Conservation (phyloP, 768 basidiomycete genomes). For the Steccherinum ochraceum region DNA sequence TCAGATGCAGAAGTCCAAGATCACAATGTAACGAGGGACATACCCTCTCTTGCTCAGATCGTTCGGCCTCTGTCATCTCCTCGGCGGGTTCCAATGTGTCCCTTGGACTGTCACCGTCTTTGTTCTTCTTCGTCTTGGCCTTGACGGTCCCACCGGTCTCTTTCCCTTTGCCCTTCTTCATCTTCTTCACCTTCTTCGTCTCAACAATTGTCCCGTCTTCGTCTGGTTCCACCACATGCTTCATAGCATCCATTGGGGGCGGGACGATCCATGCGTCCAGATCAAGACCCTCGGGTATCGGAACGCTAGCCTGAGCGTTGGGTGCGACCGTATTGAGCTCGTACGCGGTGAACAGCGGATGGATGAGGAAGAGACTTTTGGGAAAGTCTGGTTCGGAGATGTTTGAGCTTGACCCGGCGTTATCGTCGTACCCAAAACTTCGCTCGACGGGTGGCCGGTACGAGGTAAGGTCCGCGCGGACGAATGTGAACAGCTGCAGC, state of each 20-base stretch:
- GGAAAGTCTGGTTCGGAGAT: slow-evolving; percentile 61
- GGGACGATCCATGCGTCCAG: slow-evolving; percentile 83
- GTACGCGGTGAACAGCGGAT: slow-evolving; percentile 69
- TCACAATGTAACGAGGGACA: slow-evolving; percentile 21
- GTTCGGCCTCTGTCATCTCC: slow-evolving; percentile 52
- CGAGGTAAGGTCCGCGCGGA: slow-evolving; percentile 62
- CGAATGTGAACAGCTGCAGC: slow-evolving; percentile 67
- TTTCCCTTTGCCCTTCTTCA: slow-evolving; percentile 43
- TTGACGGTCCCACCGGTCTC: slow-evolving; percentile 23
- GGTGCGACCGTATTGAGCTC: slow-evolving; percentile 82
- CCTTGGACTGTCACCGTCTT: slow-evolving; percentile 23
- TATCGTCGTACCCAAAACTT: slow-evolving; percentile 30
- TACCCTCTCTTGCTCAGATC: slow-evolving; percentile 58
- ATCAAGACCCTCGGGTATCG: slow-evolving; percentile 78
- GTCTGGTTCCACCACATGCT: slow-evolving; percentile 25
- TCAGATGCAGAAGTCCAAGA: no score
- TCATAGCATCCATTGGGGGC: slow-evolving; percentile 32
- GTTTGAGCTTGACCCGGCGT: slow-evolving; percentile 21
- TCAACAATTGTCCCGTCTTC: slow-evolving; percentile 27
- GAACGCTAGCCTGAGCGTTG: slow-evolving; percentile 75
- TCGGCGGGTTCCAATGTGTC: slow-evolving; percentile 34
- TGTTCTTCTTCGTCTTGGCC: slow-evolving; percentile 42
- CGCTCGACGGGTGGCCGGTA: slow-evolving; percentile 38
- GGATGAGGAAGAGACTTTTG: slow-evolving; percentile 82
- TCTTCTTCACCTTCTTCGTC: slow-evolving; percentile 31